Conservation (phyloP, 768 basidiomycete species). For the Trametes sanguinea region DNA sequence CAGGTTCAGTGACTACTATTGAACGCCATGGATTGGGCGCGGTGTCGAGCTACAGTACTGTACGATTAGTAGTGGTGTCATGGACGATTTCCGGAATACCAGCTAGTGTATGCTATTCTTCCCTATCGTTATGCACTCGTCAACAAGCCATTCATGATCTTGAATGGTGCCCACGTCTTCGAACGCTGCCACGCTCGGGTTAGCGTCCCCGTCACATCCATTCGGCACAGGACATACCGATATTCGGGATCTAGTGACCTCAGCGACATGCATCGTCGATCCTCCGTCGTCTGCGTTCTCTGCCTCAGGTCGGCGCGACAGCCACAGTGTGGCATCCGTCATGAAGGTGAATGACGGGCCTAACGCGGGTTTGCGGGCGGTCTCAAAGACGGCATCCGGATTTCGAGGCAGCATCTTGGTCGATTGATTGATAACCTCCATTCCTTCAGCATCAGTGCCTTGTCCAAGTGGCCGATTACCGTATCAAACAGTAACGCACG, state of each 20-base stretch:
- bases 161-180: conserved; percentile 43
- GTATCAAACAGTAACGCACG: conserved; percentile 41
- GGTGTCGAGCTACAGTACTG: conserved; percentile 5
- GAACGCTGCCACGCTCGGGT: conserved; percentile 35
- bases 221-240: conserved; percentile 20
- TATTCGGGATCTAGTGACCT: conserved; percentile 33
- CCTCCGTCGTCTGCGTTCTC: conserved; percentile 10
- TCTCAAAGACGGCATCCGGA: conserved; percentile 34
- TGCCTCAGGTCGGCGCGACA: conserved; percentile 36
- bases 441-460: background rate
- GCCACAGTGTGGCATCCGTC: conserved; percentile 76
- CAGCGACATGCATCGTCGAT: conserved; percentile 19
- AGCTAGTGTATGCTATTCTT: too few species aligned
- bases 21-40: background rate
- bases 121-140: background rate
- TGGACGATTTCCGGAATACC: too few species aligned
- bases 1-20: conserved; percentile 31
- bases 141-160: conserved; percentile 21
- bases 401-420: conserved; percentile 39
- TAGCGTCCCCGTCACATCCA: background rate
- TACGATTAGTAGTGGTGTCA: conserved; percentile 2
- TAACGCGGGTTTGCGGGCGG: conserved; percentile 64
- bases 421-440: conserved; percentile 64
- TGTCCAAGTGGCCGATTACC: background rate
- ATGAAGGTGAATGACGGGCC: conserved; percentile 76